Evolutionary conservation across 495 filamentous ascomycete species (phyloP).

Genomic region (Penicillium taxi): DNA sequence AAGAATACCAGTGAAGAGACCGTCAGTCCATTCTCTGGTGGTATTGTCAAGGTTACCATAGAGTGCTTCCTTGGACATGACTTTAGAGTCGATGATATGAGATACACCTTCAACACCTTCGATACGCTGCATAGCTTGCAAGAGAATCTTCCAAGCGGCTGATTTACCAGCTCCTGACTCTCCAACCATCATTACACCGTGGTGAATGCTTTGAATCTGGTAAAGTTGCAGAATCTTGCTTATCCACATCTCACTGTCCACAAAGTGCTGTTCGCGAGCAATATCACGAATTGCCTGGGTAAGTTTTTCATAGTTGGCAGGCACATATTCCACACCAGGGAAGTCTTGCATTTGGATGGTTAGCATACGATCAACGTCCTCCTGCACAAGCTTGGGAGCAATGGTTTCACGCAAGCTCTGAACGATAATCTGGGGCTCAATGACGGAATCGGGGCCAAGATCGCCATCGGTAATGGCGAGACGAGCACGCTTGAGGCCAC

Average conservation of each 20-base stretch:
- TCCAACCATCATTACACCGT: conserved; percentile 99
- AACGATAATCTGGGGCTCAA: conserved; percentile 97
- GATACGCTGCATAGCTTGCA: conserved; percentile 83
- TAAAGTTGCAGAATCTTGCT: conserved; percentile 92
- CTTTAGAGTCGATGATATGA: conserved; percentile 98
- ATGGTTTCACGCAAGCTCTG: conserved; percentile 98
- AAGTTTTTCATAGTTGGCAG: conserved; percentile 72
- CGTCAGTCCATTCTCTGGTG: conserved; percentile 97
- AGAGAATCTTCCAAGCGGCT: conserved; percentile 85
- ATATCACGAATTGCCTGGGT: conserved; percentile 73
- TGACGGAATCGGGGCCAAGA: conserved; percentile 60
- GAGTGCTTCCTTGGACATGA: conserved; percentile 97
- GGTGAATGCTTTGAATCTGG: conserved; percentile 95
- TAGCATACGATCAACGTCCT: conserved; percentile 83
- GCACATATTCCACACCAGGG: conserved; percentile 86
- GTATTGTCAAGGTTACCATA: conserved; percentile 95
- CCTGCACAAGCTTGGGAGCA: conserved; percentile 87
- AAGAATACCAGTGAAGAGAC: conserved; percentile 93
- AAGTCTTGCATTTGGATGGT: conserved; percentile 78
- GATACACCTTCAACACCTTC: conserved; percentile 89
- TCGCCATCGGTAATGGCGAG: conserved; percentile 49
- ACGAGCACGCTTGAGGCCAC: conserved; percentile 83
- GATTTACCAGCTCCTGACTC: conserved; percentile 94
- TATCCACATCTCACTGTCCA: conserved; percentile 92
- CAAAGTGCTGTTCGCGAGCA: conserved; percentile 71